Evolutionary conservation across 176 grass and related monocot genomes (phyloP).

Genomic region (Luzula sylvatica): DNA sequence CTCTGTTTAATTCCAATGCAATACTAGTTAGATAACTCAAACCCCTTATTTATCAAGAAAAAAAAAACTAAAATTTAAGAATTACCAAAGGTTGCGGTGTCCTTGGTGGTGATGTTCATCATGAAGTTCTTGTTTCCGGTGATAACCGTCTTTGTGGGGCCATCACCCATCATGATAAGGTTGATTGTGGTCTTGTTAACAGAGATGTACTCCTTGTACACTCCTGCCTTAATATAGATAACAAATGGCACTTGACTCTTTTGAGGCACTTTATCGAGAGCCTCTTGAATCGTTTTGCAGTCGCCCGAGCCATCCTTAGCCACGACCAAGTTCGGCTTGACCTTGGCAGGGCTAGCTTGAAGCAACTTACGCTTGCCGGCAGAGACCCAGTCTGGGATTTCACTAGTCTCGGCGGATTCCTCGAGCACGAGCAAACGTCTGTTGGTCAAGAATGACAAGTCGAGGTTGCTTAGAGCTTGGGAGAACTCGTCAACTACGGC

Average conservation of each 20-base stretch:
- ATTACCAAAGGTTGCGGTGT: slow-evolving; percentile 46
- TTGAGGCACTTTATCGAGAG: slow-evolving; percentile 26
- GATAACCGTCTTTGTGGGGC: slow-evolving; percentile 43
- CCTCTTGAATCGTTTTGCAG: slow-evolving; percentile 48
- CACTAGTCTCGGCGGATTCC: no score
- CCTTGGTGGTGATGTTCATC: slow-evolving; percentile 51
- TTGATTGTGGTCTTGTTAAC: slow-evolving; percentile 27
- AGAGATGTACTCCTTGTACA: slow-evolving; percentile 57
- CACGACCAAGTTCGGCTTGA: slow-evolving; percentile 52
- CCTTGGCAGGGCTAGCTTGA: neutral
- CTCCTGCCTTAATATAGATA: slow-evolving; percentile 43
- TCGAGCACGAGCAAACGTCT: slow-evolving; percentile 33
- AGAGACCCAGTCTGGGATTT: slow-evolving; percentile 18
- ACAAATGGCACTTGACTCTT: slow-evolving; percentile 20
- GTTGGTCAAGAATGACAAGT: slow-evolving; percentile 19
- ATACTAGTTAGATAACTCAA: neutral
- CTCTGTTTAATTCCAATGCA: slow-evolving; percentile 22
- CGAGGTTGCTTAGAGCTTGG: slow-evolving; percentile 10
- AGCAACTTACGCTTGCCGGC: slow-evolving; percentile 15
- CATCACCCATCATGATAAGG: slow-evolving; percentile 53
- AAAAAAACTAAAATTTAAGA: neutral
- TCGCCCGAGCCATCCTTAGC: slow-evolving; percentile 52
- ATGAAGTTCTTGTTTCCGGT: slow-evolving; percentile 57
- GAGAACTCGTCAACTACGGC: slow-evolving; percentile 56
- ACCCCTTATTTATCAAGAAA: no score